Conservation (phyloP, 176 grass and related monocot genomes). For the Elaeis guineensis region DNA sequence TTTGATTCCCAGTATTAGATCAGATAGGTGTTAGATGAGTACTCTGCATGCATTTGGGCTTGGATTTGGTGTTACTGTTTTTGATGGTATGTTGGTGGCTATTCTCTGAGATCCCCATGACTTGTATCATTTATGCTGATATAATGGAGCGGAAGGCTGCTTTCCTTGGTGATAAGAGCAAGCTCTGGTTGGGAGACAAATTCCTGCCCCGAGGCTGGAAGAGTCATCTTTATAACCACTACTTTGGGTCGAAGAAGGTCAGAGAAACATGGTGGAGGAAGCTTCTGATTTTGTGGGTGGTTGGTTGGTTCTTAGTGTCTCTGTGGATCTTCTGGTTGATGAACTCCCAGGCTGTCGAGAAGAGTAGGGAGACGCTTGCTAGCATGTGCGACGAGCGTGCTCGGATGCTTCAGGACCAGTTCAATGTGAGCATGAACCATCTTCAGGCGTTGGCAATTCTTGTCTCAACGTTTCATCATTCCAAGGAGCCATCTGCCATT, state of each 20-base stretch:
- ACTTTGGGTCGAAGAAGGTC: conserved; percentile 31
- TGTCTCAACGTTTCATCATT: conserved; percentile 90
- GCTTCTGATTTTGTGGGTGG: conserved; percentile 43
- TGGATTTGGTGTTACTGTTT: conserved; percentile 1
- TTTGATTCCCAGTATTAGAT: too few relatives aligned
- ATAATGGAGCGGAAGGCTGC: conserved; percentile 36
- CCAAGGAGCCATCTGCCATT: conserved; percentile 70
- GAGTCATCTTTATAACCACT: conserved; percentile 39
- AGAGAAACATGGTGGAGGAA: conserved; percentile 33
- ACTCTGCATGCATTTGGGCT: conserved; percentile 13
- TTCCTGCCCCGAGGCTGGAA: conserved; percentile 36
- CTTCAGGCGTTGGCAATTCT: conserved; percentile 94
- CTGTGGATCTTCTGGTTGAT: conserved; percentile 17
- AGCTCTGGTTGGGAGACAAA: conserved; percentile 36
- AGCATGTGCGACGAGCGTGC: conserved; percentile 95
- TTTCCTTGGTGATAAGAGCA: conserved; percentile 27
- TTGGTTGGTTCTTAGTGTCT: conserved; percentile 14
- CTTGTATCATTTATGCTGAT: conserved; percentile 39
- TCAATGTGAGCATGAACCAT: conserved; percentile 98
- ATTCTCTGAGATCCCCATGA: conserved; percentile 26
- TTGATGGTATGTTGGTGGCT: conserved; percentile 20
- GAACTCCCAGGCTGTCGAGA: conserved; percentile 31
- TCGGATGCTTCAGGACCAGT: conserved; percentile 97
- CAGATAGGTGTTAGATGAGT: conserved; percentile 4
- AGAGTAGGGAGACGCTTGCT: conserved; percentile 55